Percentiles rank a stretch among this genome's conserved stretches.
These are phyloP conservation scores for Fusarium equiseti DNA, from an alignment of 2,329 filamentous ascomycete genomes.

Conservation along the genomic window DNA sequence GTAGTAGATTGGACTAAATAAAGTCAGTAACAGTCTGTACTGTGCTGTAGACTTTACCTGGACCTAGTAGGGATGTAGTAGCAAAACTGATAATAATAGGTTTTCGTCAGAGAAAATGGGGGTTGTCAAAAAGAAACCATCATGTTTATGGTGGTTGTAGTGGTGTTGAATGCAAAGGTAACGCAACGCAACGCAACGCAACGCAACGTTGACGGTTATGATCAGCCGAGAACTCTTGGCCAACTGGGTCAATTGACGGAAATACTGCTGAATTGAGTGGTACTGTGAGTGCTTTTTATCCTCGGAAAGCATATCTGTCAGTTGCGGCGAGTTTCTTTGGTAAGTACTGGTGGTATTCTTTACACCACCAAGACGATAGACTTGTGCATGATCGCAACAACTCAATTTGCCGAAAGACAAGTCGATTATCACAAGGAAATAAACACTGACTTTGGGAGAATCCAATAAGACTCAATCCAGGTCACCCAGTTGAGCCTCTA, in stretches of 20 bases:
- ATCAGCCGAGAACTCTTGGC: constrained; percentile 32
- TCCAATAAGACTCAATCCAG: constrained; percentile 11
- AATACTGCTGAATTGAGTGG: background rate
- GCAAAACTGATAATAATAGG: constrained; percentile 29
- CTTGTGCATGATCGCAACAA: constrained; percentile 27
- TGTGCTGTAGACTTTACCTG: background rate
- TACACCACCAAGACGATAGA: constrained; percentile 13
- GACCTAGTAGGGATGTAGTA: background rate
- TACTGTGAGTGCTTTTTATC: background rate
- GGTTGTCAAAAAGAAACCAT: constrained; percentile 38
- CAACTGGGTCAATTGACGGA: constrained; percentile 10
- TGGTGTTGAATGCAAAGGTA: constrained; percentile 19
- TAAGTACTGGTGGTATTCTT: constrained; percentile 11
- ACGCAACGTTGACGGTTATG: constrained; percentile 31
- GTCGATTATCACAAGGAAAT: constrained; percentile 17
- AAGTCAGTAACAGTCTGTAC: constrained; percentile 4
- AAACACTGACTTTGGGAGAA: background rate
- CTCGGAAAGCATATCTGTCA: background rate
- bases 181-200: background rate
- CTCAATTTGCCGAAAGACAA: background rate
- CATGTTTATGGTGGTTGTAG: constrained; percentile 38
- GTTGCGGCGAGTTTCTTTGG: constrained; percentile 7
- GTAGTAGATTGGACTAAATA: constrained; percentile 12
- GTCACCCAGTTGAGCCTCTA: constrained; percentile 9
- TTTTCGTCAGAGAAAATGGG: constrained; percentile 39